Conservation (phyloP, 176 grass and related monocot genomes). For the Aegilops bicornis region DNA sequence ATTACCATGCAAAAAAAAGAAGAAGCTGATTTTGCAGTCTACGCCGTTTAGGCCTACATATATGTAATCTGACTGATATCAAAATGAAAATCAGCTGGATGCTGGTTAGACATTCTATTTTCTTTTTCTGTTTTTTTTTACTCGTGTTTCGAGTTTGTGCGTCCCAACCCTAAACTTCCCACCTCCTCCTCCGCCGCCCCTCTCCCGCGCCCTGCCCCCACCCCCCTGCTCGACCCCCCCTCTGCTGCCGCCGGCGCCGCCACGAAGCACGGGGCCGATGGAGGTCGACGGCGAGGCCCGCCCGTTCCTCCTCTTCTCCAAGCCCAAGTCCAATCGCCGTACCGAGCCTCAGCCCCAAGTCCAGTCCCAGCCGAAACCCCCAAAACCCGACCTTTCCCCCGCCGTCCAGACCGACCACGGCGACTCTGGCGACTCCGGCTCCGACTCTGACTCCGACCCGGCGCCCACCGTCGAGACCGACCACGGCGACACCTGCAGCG, state of each 20-base stretch:
- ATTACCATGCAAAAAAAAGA: too few relatives aligned
- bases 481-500: neutral
- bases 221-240: neutral
- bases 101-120: too few relatives aligned
- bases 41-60: too few relatives aligned
- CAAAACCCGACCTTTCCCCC: neutral
- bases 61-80: too few relatives aligned
- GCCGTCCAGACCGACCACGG: conserved; percentile 12
- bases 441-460: neutral
- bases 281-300: conserved; percentile 42
- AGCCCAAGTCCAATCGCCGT: conserved; percentile 12
- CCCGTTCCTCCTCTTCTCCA: conserved; percentile 62
- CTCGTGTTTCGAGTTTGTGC: neutral
- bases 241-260: neutral
- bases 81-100: too few relatives aligned
- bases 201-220: neutral
- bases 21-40: too few relatives aligned
- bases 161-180: neutral
- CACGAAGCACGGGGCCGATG: conserved; percentile 15
- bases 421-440: neutral
- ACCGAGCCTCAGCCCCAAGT: neutral
- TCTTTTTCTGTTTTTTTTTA: too few relatives aligned
- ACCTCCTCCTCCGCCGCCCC: neutral
- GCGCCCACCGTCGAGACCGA: conserved; percentile 22
- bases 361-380: neutral